Conservation (phyloP, 345 rosid genomes). For the Sonneratia alba region DNA sequence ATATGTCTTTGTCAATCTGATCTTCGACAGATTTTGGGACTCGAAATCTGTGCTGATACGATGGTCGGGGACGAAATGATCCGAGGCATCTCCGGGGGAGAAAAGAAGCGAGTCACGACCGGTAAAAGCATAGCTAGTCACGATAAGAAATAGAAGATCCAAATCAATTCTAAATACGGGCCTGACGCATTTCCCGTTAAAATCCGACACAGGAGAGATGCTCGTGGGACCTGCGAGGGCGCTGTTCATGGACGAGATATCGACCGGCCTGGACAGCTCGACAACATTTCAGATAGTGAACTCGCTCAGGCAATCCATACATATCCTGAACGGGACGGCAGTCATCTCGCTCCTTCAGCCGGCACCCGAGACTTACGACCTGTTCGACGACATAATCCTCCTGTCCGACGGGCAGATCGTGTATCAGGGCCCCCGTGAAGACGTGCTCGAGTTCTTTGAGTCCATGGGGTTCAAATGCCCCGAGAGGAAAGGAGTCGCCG, state of each 20-base stretch:
- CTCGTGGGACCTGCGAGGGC: constrained; percentile 72
- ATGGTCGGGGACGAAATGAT: constrained; percentile 52
- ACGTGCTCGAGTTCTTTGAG: constrained; percentile 59
- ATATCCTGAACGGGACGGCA: constrained; percentile 59
- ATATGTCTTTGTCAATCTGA: background rate
- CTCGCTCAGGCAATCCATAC: constrained; percentile 48
- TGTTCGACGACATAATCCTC: constrained; percentile 69
- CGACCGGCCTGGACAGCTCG: constrained; percentile 78
- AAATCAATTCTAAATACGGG: background rate
- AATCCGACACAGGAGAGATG: constrained; percentile 46
- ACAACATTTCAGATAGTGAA: constrained; percentile 76
- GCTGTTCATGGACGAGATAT: constrained; percentile 84
- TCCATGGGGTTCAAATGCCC: constrained; percentile 63
- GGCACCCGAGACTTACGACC: constrained; percentile 64
- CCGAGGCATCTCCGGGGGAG: constrained; percentile 56
- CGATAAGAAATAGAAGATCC: no score
- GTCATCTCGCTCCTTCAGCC: constrained; percentile 78
- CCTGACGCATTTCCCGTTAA: background rate
- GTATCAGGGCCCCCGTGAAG: constrained; percentile 66
- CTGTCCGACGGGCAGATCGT: constrained; percentile 73
- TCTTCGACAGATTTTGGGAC: constrained; percentile 39
- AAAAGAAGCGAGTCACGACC: constrained; percentile 47
- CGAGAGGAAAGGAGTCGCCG: constrained; percentile 76
- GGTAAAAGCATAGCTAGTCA: constrained; percentile 12
- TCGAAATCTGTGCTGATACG: constrained; percentile 50